Evolutionary conservation across 2,329 filamentous ascomycete species (phyloP).

Genomic region (Penicillium sp.): DNA sequence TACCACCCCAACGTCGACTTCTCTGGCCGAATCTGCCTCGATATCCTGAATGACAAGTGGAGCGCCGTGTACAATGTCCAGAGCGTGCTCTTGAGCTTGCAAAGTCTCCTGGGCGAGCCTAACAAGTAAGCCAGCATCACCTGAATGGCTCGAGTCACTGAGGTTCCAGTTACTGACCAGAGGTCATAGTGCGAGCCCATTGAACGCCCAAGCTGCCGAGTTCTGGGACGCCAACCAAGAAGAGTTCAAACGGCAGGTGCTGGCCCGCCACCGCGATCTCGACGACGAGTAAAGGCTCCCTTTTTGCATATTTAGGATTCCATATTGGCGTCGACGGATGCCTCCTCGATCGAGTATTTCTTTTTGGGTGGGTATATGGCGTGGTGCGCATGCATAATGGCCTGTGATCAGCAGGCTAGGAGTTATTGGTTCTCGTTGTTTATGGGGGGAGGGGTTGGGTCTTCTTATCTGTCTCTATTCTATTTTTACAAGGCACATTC

Average conservation of each 20-base stretch:
- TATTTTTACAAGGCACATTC: slow-evolving; percentile 20
- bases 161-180: slow-evolving; percentile 2
- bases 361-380: slow-evolving; percentile 3
- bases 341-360: slow-evolving; percentile 1
- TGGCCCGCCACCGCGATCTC: slow-evolving; percentile 63
- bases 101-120: slow-evolving; percentile 92
- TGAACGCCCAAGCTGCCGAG: slow-evolving; percentile 95
- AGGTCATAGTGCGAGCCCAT: slow-evolving; percentile 72
- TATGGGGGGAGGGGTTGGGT: not conserved
- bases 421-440: slow-evolving; percentile 19
- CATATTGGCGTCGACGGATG: slow-evolving; percentile 19
- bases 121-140: slow-evolving; percentile 75
- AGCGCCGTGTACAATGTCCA: slow-evolving; percentile 96
- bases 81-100: slow-evolving; percentile 87
- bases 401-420: slow-evolving; percentile 20
- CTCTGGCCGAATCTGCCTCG: slow-evolving; percentile 91
- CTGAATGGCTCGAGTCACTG: not conserved
- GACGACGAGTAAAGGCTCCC: slow-evolving; percentile 45
- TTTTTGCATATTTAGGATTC: slow-evolving; percentile 9
- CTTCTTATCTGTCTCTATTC: not conserved
- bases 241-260: slow-evolving; percentile 80
- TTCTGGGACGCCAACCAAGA: slow-evolving; percentile 87
- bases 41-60: slow-evolving; percentile 99
- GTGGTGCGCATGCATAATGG: slow-evolving; percentile 25
- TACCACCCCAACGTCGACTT: slow-evolving; percentile 99